phyloP scores from a whole-genome alignment of 768 basidiomycete genomes.

The Sporobolomyces phaffii region DNA sequence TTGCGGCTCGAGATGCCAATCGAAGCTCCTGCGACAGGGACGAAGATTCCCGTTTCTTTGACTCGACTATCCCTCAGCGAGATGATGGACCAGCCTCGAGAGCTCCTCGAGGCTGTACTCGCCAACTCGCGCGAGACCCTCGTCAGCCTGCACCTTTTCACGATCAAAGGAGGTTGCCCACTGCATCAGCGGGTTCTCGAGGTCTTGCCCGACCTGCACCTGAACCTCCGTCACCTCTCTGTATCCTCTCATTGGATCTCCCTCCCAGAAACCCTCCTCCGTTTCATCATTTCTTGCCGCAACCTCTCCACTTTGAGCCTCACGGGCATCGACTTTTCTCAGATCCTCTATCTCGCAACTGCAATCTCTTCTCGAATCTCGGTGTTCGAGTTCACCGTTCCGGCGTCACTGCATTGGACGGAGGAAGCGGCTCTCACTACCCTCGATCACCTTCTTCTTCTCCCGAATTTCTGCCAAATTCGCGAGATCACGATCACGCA shows the following conservation, averaged over 20 bases:
- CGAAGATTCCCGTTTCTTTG: background rate
- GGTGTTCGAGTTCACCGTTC: conserved; percentile 5
- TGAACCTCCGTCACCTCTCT: background rate
- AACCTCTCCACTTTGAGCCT: background rate
- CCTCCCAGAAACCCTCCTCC: background rate
- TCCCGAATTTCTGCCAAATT: background rate
- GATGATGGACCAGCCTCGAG: conserved; percentile 9
- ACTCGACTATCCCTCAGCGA: conserved; percentile 4
- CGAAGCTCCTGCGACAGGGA: background rate
- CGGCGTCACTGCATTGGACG: background rate
- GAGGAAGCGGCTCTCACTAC: background rate
- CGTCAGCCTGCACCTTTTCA: conserved; percentile 6
- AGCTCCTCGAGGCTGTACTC: conserved; percentile 3
- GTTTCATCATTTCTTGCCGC: background rate
- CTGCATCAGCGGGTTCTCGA: conserved; percentile 12
- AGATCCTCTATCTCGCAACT: background rate
- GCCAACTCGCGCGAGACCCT: background rate
- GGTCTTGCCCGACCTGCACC: background rate
- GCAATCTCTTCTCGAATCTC: background rate
- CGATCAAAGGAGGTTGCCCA: background rate
- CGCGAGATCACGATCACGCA: background rate
- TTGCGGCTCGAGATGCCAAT: conserved; percentile 21
- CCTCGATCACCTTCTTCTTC: background rate
- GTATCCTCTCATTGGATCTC: background rate
- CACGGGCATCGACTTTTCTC: background rate